Base-by-base conservation (phyloP, 305 asterid genomes). In the Fraxinus latifolia region DNA sequence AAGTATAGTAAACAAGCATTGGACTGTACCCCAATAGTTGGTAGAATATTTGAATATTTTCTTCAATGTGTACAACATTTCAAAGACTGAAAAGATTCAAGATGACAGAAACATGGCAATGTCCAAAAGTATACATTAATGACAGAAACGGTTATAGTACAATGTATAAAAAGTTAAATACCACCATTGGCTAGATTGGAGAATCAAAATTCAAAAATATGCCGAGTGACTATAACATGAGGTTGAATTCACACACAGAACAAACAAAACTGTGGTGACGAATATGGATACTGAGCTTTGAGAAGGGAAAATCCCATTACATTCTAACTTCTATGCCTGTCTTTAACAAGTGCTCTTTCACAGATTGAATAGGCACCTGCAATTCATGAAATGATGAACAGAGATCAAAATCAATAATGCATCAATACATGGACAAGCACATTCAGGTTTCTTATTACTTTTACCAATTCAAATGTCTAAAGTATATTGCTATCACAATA, bases 361-460 rank as follows among this genome's bases (percentile, higher is more conserved):
- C 94, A 55, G 90, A 83, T 79, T 76, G 89, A 81, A 92, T 87
- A 5, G 91, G 90, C 77, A 92, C 93, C 93, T 92, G 91, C 53
- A 79, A 83, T 17, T 53, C 62, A 21, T 44, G 72, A 15, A 76
- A 80, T 2, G 8, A 62, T 34, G 3, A 73, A 29, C 74, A 58
- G 72, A 85, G 37, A 50, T 50, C 19, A 14, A 15, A 14, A 42
- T 39, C 53, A 80, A n/a, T 34, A 27, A 17, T 3, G 33, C 42
- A 60, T 17, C 58, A 33, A 53, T 27, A 65, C 1, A 7, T 37
- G 15, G 23, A 29, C 2, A 9, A 14, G 76, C 31, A 8, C 37
- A 3, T 44, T 14, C 14, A 42, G 19, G 8, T 27, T 55, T 74
- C 72, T 31, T 29, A 12, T 29, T 4, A 53, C 15, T 50, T 71